Evolutionary conservation across 768 basidiomycete species (phyloP).

Genomic region (Podaxis sp.): DNA sequence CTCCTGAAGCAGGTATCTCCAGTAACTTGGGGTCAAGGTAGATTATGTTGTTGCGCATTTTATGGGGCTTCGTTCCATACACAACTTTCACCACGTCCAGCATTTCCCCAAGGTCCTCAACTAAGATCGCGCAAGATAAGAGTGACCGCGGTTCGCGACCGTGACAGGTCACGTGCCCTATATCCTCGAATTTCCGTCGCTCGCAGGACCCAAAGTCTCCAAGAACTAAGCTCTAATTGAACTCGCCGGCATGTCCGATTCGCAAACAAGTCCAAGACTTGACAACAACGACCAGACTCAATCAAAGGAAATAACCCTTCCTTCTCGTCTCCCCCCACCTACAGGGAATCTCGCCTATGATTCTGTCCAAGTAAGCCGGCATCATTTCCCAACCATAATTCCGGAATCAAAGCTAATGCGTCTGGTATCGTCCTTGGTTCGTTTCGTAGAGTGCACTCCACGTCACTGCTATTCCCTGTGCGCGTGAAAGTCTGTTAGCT

Average conservation of each 20-base stretch:
- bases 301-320: conserved; percentile 23
- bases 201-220: not conserved
- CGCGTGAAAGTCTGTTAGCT: conserved; percentile 68
- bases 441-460: conserved; percentile 50
- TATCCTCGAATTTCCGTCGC: not conserved
- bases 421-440: conserved; percentile 2
- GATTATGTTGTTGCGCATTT: no score
- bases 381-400: no score
- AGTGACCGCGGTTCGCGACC: no score
- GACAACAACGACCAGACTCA: not conserved
- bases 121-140: no score
- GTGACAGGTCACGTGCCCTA: no score
- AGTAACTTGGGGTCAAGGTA: no score
- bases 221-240: not conserved
- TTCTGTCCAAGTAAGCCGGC: conserved; percentile 30
- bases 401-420: not conserved
- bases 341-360: conserved; percentile 39
- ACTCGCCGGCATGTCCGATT: conserved; percentile 1
- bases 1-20: no score
- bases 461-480: conserved; percentile 74
- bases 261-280: not conserved
- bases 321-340: conserved; percentile 35
- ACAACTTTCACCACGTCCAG: no score
- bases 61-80: no score
- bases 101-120: no score